Percentiles rank a stretch among this genome's conserved stretches.
phyloP scores from a whole-genome alignment of 208 protist species.

The Trypanosoma brucei region DNA sequence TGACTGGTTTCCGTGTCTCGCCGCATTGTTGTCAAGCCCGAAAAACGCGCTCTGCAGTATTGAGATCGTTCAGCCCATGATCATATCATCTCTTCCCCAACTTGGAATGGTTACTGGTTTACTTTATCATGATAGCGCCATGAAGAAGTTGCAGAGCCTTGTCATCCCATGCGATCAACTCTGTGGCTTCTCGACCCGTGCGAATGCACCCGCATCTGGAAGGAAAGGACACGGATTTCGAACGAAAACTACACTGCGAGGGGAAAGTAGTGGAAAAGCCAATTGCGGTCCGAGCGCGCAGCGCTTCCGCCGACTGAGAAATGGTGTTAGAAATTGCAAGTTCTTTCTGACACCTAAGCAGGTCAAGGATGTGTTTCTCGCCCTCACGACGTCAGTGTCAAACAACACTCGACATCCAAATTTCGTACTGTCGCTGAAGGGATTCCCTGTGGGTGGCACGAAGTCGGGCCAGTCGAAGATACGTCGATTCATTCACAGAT shows the following conservation, averaged over 20 bases:
- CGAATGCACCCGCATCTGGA: not conserved
- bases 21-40: conserved; percentile 48
- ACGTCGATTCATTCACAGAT: not conserved
- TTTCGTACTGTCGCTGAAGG: not conserved
- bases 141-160: conserved; percentile 29
- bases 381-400: not conserved
- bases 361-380: not conserved
- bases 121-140: conserved; percentile 40
- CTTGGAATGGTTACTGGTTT: conserved; percentile 61
- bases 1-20: conserved; percentile 69
- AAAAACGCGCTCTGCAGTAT: conserved; percentile 36
- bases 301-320: not conserved
- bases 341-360: not conserved
- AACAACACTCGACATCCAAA: not conserved
- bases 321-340: not conserved
- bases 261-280: not conserved
- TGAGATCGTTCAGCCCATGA: conserved; percentile 34
- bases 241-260: not conserved
- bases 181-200: conserved; percentile 10
- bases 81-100: conserved; percentile 47
- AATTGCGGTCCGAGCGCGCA: not conserved
- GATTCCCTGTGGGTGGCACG: not conserved
- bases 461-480: not conserved
- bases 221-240: not conserved
- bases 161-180: conserved; percentile 37